phyloP scores from a whole-genome alignment of 352 stramenopile genomes.

The Phytophthora agathidicida region DNA sequence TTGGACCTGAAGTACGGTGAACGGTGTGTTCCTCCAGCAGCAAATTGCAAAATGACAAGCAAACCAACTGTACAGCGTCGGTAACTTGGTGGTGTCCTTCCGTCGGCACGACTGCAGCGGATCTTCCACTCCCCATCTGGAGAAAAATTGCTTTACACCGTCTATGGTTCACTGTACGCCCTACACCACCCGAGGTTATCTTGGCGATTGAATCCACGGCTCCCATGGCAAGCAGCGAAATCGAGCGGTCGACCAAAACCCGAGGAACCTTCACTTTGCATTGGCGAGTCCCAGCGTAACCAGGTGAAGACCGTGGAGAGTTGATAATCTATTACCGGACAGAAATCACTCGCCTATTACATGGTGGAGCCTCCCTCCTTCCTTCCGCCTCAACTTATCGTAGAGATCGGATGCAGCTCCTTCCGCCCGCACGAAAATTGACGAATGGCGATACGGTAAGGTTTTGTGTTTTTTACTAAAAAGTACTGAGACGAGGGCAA shows the following conservation, averaged over 20 bases:
- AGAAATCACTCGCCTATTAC: no score
- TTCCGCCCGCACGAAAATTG: no score
- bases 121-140: conserved; percentile 28
- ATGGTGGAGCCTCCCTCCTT: no score
- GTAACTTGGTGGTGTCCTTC: conserved; percentile 8
- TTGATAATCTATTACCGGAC: no score
- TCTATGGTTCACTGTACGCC: conserved; percentile 7
- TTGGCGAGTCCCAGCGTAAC: no score
- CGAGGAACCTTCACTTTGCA: no score
- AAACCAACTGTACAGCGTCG: neutral
- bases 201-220: conserved; percentile 5
- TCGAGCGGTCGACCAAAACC: no score
- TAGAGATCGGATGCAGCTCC: no score
- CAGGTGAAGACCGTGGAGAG: no score
- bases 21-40: conserved; percentile 4
- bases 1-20: conserved; percentile 9
- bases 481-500: conserved; percentile 19
- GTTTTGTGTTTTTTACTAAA: no score
- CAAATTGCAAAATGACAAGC: conserved; percentile 25
- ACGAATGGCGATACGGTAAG: no score
- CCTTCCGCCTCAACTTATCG: no score
- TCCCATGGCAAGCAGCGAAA: conserved; percentile 16
- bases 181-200: conserved; percentile 22
- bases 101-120: conserved; percentile 3
- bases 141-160: conserved; percentile 24